A percentile compares a stretch with the other conserved stretches of the same genome.
These are phyloP conservation scores for Megacollybia marginata DNA, from an alignment of 768 basidiomycete species.

Conservation along the genomic window DNA sequence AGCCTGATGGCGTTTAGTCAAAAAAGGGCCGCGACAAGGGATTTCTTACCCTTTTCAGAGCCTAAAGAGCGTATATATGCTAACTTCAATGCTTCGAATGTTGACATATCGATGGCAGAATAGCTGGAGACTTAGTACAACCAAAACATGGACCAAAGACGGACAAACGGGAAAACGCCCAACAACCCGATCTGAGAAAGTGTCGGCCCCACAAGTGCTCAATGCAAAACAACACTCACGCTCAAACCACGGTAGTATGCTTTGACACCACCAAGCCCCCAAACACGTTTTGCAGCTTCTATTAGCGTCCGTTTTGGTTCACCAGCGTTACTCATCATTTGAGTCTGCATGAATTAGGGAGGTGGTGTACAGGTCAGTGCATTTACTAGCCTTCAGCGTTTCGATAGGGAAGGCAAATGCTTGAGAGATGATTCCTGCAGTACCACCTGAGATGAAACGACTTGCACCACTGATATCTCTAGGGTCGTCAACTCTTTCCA, in stretches of 20 bases:
- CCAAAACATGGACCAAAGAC: conserved; percentile 2
- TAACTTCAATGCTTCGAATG: conserved; percentile 92
- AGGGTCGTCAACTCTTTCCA: conserved; percentile 85
- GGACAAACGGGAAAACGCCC: conserved; percentile 87
- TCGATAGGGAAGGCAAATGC: conserved; percentile 71
- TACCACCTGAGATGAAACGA: conserved; percentile 90
- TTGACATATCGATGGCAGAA: conserved; percentile 96
- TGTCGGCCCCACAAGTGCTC: conserved; percentile 2
- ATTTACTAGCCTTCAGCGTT: conserved; percentile 68
- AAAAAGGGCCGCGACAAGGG: too few species aligned
- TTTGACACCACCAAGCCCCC: conserved; percentile 68
- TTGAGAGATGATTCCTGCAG: conserved; percentile 93
- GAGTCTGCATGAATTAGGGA: conserved; percentile 43
- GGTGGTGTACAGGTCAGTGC: not conserved
- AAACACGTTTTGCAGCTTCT: conserved; percentile 64
- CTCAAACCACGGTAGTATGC: conserved; percentile 89
- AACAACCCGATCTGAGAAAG: conserved; percentile 74
- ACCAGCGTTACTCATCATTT: conserved; percentile 91
- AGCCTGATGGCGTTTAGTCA: not conserved
- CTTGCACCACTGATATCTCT: conserved; percentile 86
- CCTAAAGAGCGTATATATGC: conserved; percentile 83
- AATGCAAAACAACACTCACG: conserved; percentile 42
- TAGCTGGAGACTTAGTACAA: conserved; percentile 36
- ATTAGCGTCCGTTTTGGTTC: conserved; percentile 48
- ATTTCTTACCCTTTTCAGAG: conserved; percentile 33